phyloP scores from a whole-genome alignment of 179 eudicot species.

The Silene coronaria region DNA sequence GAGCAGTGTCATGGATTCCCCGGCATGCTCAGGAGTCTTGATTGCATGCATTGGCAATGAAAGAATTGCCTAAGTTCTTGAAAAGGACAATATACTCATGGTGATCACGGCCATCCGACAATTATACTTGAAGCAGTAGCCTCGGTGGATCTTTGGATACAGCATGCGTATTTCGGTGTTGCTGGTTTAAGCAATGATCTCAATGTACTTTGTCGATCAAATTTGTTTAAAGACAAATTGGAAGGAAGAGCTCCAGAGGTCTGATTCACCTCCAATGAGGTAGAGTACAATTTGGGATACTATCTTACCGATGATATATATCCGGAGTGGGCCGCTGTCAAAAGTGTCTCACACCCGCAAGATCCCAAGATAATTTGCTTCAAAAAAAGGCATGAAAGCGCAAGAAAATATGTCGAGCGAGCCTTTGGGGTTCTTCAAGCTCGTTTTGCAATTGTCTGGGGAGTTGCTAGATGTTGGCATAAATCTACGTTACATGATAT shows the following conservation, averaged over 20 bases:
- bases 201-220: neutral
- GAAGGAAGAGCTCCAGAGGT: neutral
- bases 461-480: too few species aligned
- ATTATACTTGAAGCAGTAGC: too few species aligned
- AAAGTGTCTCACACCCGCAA: neutral
- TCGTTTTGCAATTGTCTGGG: too few species aligned
- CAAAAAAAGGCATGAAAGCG: too few species aligned
- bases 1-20: neutral
- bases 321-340: neutral
- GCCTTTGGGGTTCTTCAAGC: too few species aligned
- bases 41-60: neutral
- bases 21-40: neutral
- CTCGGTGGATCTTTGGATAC: neutral
- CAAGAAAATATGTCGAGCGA: too few species aligned
- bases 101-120: too few species aligned
- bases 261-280: neutral
- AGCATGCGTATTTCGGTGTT: conserved; percentile 13
- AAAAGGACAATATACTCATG: too few species aligned
- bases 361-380: neutral
- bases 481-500: too few species aligned
- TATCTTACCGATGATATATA: conserved; percentile 7
- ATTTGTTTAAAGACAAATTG: neutral
- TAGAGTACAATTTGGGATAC: neutral
- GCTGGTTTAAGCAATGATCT: conserved; percentile 3
- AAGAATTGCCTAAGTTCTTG: neutral